These are phyloP conservation scores for Delphinella strobiligena DNA, from an alignment of 2,329 filamentous ascomycete species.

Conservation along the genomic window DNA sequence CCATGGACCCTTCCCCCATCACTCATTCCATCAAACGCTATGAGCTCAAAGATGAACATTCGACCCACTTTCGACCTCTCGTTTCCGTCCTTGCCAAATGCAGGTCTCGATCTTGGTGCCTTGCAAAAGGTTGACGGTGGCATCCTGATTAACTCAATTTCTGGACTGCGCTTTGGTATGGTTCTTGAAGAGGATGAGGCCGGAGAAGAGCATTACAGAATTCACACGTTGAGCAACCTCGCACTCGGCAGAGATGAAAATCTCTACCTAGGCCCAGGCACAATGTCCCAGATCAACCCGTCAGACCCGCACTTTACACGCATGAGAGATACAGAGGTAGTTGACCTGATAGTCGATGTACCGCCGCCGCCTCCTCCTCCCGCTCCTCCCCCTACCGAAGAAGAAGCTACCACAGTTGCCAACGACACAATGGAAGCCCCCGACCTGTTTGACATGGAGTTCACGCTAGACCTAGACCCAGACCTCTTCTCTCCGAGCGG, in stretches of 20 bases:
- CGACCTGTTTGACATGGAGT: background rate
- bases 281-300: constrained; percentile 55
- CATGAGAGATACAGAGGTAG: constrained; percentile 56
- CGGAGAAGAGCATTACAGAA: constrained; percentile 47
- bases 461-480: constrained; percentile 9
- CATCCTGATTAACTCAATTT: constrained; percentile 48
- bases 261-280: constrained; percentile 64
- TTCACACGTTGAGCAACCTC: constrained; percentile 71
- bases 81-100: constrained; percentile 46
- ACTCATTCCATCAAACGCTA: constrained; percentile 64
- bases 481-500: constrained; percentile 2
- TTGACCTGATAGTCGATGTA: constrained; percentile 61
- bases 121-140: constrained; percentile 48
- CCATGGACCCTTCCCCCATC: constrained; percentile 80
- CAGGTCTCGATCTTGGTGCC: constrained; percentile 28
- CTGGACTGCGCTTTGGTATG: constrained; percentile 52
- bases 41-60: constrained; percentile 59
- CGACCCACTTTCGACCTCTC: constrained; percentile 61
- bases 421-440: background rate
- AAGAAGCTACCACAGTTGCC: background rate
- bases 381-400: background rate
- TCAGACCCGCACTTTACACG: constrained; percentile 76
- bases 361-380: constrained; percentile 3
- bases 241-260: constrained; percentile 79
- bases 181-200: constrained; percentile 45